These are phyloP conservation scores for Priceomyces fermenticarens DNA, from an alignment of 805 yeast genomes.

Conservation along the genomic window DNA sequence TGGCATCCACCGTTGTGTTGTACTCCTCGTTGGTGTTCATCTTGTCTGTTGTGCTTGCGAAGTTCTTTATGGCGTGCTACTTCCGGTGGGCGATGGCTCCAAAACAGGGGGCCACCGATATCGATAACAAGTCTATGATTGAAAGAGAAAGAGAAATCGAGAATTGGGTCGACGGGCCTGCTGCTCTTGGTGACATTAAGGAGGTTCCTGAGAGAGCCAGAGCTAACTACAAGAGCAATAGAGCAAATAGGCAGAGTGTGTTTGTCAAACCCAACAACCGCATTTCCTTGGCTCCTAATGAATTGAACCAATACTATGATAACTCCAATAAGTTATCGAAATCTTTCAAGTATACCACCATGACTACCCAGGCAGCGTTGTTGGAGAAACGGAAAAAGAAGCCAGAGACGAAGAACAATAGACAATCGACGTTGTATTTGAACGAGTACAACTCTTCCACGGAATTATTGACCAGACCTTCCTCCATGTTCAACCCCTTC, in stretches of 20 bases:
- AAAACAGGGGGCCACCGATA: conserved; percentile 72
- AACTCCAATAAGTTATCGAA: conserved; percentile 31
- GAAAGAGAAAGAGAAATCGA: conserved; percentile 69
- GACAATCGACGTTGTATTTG: conserved; percentile 27
- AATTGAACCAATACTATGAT: conserved; percentile 35
- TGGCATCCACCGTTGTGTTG: conserved; percentile 83
- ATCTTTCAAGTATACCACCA: conserved; percentile 52
- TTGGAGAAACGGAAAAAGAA: conserved; percentile 18
- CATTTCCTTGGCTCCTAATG: conserved; percentile 38
- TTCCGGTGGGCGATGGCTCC: conserved; percentile 77
- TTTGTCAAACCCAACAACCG: conserved; percentile 32
- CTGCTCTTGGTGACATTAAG: conserved; percentile 49
- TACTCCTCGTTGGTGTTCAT: conserved; percentile 81
- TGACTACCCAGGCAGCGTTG: conserved; percentile 60
- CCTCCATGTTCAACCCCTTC: conserved; percentile 28
- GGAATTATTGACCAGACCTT: conserved; percentile 31
- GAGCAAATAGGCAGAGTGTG: conserved; percentile 39
- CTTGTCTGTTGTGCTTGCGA: conserved; percentile 69
- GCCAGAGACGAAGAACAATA: conserved; percentile 13
- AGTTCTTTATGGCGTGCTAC: conserved; percentile 84
- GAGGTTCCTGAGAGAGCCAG: conserved; percentile 51
- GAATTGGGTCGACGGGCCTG: conserved; percentile 68
- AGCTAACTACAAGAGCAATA: conserved; percentile 42
- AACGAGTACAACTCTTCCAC: conserved; percentile 31
- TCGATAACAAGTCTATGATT: conserved; percentile 58